Evolutionary conservation across 2,329 filamentous ascomycete species (phyloP).

Genomic region (Fusarium albidum): DNA sequence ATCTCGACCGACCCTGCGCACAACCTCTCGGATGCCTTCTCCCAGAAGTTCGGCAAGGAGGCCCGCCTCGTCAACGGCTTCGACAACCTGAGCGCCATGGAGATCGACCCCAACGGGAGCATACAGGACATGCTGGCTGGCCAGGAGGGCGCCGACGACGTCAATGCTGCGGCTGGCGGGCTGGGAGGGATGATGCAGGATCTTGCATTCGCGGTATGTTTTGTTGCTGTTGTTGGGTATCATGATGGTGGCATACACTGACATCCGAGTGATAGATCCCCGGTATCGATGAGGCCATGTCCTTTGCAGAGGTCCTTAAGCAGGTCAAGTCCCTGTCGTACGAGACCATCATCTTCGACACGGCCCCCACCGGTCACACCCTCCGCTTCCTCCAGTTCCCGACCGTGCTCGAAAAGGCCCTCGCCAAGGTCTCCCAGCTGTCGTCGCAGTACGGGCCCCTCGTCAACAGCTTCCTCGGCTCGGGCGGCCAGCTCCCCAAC

Average conservation of each 20-base stretch:
- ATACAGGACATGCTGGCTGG: constrained; percentile 93
- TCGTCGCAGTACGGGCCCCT: constrained; percentile 95
- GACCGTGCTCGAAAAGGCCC: constrained; percentile 95
- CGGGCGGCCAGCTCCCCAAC: constrained; percentile 78
- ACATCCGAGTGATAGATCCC: constrained; percentile 73
- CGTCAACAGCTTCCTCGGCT: constrained; percentile 90
- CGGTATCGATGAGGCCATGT: constrained; percentile 99
- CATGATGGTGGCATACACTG: no score
- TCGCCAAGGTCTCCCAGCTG: constrained; percentile 96
- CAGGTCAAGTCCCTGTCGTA: constrained; percentile 99
- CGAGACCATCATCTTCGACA: constrained; percentile 99
- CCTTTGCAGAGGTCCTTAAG: constrained; percentile 98
- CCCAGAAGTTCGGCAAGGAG: constrained; percentile 99
- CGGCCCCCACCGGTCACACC: constrained; percentile 96
- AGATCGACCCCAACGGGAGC: constrained; percentile 97
- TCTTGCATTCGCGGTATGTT: constrained; percentile 86
- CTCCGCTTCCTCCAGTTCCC: constrained; percentile 99
- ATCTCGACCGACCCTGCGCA: constrained; percentile 99
- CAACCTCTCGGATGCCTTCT: constrained; percentile 97
- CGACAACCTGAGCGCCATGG: constrained; percentile 95
- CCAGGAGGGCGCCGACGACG: constrained; percentile 71
- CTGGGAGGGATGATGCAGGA: constrained; percentile 99
- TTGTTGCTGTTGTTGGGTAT: no score
- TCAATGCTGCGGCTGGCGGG: constrained; percentile 74
- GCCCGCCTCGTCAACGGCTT: constrained; percentile 92